phyloP scores from a whole-genome alignment of 208 protist genomes.

The Novymonas esmeraldas region DNA sequence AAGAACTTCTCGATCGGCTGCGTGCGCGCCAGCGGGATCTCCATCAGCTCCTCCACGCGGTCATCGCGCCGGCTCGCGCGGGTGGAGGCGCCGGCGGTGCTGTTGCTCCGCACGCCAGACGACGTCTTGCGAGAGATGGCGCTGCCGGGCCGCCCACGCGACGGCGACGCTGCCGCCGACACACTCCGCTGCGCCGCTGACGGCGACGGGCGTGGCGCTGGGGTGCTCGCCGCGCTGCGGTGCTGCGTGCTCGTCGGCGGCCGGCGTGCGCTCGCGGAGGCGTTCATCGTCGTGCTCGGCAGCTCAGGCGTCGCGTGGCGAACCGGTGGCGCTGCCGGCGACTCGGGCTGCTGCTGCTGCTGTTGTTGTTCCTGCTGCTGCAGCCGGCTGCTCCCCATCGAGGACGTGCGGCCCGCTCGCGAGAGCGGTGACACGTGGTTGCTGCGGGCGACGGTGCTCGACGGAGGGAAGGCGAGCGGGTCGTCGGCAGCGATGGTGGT shows the following conservation, averaged over 20 bases:
- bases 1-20: slow-evolving; percentile 86
- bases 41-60: slow-evolving; percentile 74
- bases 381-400: background rate
- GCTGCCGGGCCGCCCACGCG: slow-evolving; percentile 10
- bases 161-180: background rate
- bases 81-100: slow-evolving; percentile 26
- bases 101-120: slow-evolving; percentile 18
- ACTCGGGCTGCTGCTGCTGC: background rate
- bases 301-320: slow-evolving; percentile 1
- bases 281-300: slow-evolving; percentile 15
- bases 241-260: slow-evolving; percentile 9
- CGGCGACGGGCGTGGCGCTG: slow-evolving; percentile 1
- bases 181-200: background rate
- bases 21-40: slow-evolving; percentile 42
- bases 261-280: slow-evolving; percentile 18
- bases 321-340: background rate
- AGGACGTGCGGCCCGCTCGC: slow-evolving; percentile 20
- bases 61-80: slow-evolving; percentile 21
- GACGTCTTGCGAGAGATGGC: slow-evolving; percentile 9
- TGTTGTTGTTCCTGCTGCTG: background rate
- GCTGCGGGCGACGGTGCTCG: background rate
- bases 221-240: slow-evolving; percentile 8
- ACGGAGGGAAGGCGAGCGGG: background rate
- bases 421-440: slow-evolving; percentile 13
- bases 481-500: background rate